phyloP scores from a whole-genome alignment of 2,329 filamentous ascomycete species.

The Hypoxylon sp. region DNA sequence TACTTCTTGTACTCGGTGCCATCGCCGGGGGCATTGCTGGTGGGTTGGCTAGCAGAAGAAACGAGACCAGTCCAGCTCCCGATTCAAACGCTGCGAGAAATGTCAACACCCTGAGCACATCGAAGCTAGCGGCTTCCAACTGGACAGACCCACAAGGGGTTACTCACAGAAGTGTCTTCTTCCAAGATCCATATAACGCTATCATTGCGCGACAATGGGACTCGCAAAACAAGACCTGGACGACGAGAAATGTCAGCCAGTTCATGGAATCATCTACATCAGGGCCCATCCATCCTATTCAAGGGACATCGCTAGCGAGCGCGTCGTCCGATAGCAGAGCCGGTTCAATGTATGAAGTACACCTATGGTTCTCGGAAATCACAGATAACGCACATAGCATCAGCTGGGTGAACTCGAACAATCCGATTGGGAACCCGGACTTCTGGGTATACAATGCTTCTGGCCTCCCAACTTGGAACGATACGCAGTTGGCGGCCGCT shows the following conservation, averaged over 20 bases:
- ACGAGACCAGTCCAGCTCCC: constrained; percentile 3
- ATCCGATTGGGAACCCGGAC: constrained; percentile 30
- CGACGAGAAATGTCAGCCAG: constrained; percentile 44
- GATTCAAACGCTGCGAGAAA: constrained; percentile 5
- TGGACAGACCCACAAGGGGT: constrained; percentile 47
- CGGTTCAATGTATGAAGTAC: constrained; percentile 31
- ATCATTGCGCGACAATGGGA: constrained; percentile 51
- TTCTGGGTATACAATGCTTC: constrained; percentile 36
- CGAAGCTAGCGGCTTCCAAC: constrained; percentile 48
- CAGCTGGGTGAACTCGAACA: constrained; percentile 28
- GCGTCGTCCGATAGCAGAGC: constrained; percentile 26
- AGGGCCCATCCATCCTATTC: constrained; percentile 34
- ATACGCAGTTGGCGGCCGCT: constrained; percentile 37
- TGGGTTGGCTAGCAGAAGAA: constrained; percentile 26
- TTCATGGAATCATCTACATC: constrained; percentile 33
- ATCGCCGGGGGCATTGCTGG: constrained; percentile 46
- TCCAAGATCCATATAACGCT: constrained; percentile 46
- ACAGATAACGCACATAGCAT: constrained; percentile 9
- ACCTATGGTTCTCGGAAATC: constrained; percentile 38
- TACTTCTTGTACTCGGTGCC: constrained; percentile 40
- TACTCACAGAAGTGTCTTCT: constrained; percentile 47
- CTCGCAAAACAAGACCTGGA: constrained; percentile 46
- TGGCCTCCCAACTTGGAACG: constrained; percentile 32
- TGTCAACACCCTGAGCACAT: constrained; percentile 38
- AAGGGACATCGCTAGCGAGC: constrained; percentile 39